Percentiles rank a stretch among this genome's conserved stretches.
Evolutionary conservation across 331 rosid species (phyloP).

Genomic region (Ulmus americana): DNA sequence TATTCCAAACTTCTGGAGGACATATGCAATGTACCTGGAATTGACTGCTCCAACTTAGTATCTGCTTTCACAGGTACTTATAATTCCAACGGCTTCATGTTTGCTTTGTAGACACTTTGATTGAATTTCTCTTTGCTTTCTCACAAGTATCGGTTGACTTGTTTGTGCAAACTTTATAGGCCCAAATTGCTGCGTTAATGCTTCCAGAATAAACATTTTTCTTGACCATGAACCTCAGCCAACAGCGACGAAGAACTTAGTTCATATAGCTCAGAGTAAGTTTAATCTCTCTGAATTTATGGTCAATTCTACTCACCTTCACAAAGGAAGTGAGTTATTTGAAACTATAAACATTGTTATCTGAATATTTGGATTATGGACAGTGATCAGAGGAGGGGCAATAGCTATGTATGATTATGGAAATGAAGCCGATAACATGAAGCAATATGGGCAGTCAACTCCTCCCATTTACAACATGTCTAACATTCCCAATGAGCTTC

Average conservation of each 20-base stretch:
- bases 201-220: conserved; percentile 34
- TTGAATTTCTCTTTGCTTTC: background rate
- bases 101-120: background rate
- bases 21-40: conserved; percentile 49
- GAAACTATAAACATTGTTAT: background rate
- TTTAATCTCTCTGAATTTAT: background rate
- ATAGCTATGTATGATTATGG: conserved; percentile 61
- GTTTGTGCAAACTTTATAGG: conserved; percentile 32
- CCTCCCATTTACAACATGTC: conserved; percentile 72
- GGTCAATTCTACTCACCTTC: background rate
- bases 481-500: conserved; percentile 57
- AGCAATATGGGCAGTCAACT: conserved; percentile 57
- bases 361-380: conserved; percentile 6
- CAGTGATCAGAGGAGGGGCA: conserved; percentile 73
- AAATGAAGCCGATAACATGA: conserved; percentile 31
- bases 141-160: background rate
- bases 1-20: conserved; percentile 36
- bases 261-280: conserved; percentile 85
- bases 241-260: conserved; percentile 69
- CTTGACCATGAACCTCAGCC: conserved; percentile 63
- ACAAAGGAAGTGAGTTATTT: background rate
- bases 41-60: conserved; percentile 68
- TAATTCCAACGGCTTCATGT: background rate
- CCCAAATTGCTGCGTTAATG: conserved; percentile 64
- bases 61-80: conserved; percentile 56